These are phyloP conservation scores for Myxozyma monticola DNA, from an alignment of 805 yeast genomes.

Conservation along the genomic window DNA sequence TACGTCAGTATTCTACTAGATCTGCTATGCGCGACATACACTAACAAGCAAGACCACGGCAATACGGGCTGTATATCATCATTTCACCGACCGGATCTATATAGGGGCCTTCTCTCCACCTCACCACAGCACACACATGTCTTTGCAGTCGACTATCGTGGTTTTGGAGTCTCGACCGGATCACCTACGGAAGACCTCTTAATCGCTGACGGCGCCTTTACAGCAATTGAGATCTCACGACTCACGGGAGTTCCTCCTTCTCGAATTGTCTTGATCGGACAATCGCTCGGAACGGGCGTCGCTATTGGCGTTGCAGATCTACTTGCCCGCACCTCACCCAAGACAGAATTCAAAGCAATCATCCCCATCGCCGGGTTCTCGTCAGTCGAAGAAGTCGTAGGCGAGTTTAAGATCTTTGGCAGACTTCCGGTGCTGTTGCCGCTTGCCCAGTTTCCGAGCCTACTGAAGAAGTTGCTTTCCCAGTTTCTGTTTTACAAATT, in stretches of 20 bases:
- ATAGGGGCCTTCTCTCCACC: conserved; percentile 18
- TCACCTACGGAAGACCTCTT: conserved; percentile 16
- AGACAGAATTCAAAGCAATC: conserved; percentile 12
- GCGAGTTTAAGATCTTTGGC: conserved; percentile 11
- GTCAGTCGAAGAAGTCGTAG: conserved; percentile 19
- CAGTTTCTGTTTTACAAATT: conserved; percentile 8
- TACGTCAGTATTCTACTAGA: not conserved
- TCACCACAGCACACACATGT: conserved; percentile 24
- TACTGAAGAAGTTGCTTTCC: not conserved
- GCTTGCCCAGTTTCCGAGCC: not conserved
- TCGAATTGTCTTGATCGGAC: conserved; percentile 16
- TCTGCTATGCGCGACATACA: not conserved
- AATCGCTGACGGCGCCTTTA: conserved; percentile 18
- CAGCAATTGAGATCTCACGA: conserved; percentile 4
- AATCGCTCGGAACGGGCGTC: conserved; percentile 29
- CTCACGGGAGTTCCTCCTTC: conserved; percentile 12
- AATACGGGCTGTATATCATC: conserved; percentile 18
- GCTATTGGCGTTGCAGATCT: conserved; percentile 22
- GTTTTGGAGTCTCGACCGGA: conserved; percentile 27
- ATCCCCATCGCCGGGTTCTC: conserved; percentile 25
- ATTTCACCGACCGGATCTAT: conserved; percentile 19
- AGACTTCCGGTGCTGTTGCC: conserved; percentile 18
- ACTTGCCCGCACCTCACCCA: conserved; percentile 3
- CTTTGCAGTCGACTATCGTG: conserved; percentile 26
- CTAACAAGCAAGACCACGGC: conserved; percentile 9